These are phyloP conservation scores for Volvox carteri DNA, from an alignment of 163 green algal genomes.

Conservation along the genomic window DNA sequence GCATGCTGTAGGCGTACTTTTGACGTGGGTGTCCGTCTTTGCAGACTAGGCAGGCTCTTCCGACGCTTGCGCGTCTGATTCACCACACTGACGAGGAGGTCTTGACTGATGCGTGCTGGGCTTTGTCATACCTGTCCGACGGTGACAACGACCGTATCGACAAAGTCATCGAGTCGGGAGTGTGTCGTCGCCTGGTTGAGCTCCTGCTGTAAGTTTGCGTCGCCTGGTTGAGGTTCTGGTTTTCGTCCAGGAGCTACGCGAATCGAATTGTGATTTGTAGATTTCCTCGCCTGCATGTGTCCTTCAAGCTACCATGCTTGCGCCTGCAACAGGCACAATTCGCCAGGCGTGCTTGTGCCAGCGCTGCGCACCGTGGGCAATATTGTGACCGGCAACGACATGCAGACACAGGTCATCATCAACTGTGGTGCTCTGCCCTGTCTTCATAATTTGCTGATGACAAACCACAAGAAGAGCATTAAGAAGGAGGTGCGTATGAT, in stretches of 20 bases:
- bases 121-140: slow-evolving; percentile 98
- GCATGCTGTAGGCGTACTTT: too few relatives aligned
- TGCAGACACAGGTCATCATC: slow-evolving; percentile 98
- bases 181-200: slow-evolving; percentile 95
- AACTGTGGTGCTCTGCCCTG: slow-evolving; percentile 95
- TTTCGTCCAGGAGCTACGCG: too few relatives aligned
- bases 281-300: too few relatives aligned
- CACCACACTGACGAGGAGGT: slow-evolving; percentile 93
- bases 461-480: slow-evolving; percentile 98
- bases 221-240: too few relatives aligned
- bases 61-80: slow-evolving; percentile 87
- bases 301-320: too few relatives aligned
- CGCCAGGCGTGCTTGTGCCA: slow-evolving; percentile 94
- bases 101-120: slow-evolving; percentile 99
- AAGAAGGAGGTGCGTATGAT: slow-evolving; percentile 91
- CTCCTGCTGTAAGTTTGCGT: slow-evolving; percentile 90
- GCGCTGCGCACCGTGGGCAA: slow-evolving; percentile 98
- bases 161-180: slow-evolving; percentile 95
- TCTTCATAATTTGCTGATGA: slow-evolving; percentile 93
- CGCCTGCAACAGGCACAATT: slow-evolving; percentile 77
- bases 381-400: slow-evolving; percentile 99
- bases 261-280: too few relatives aligned
- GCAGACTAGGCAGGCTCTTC: slow-evolving; percentile 93
- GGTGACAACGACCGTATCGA: slow-evolving; percentile 96
- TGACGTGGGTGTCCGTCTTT: too few relatives aligned